These are phyloP conservation scores for Wickerhamiella parazyma DNA, from an alignment of 805 yeast species.

Conservation along the genomic window DNA sequence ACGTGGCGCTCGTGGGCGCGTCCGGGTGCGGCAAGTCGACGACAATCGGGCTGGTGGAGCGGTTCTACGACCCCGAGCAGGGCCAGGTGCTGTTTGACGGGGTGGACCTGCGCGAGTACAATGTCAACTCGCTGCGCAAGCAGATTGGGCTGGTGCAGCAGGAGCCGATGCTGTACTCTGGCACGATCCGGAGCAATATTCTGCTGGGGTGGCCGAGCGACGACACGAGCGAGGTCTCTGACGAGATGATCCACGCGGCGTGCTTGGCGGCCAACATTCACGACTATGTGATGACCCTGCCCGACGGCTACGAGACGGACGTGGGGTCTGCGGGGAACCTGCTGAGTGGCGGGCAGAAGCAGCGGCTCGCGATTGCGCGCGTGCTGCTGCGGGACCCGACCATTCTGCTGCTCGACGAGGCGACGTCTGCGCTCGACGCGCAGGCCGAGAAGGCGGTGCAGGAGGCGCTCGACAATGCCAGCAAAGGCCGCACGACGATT, in stretches of 20 bases:
- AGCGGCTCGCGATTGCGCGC: slow-evolving; percentile 62
- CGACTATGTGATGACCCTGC: slow-evolving; percentile 41
- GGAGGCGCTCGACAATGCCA: slow-evolving; percentile 51
- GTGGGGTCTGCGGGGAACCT: slow-evolving; percentile 45
- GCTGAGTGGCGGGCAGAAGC: slow-evolving; percentile 66
- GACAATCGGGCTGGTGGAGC: slow-evolving; percentile 36
- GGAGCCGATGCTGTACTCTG: slow-evolving; percentile 45
- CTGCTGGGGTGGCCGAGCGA: slow-evolving; percentile 32
- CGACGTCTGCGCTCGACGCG: slow-evolving; percentile 50
- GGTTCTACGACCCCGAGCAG: slow-evolving; percentile 37
- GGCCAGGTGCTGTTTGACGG: slow-evolving; percentile 44
- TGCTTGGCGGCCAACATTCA: slow-evolving; percentile 43
- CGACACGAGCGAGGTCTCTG: slow-evolving; percentile 24
- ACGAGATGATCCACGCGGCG: slow-evolving; percentile 34
- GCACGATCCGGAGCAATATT: slow-evolving; percentile 42
- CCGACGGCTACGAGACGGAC: slow-evolving; percentile 46
- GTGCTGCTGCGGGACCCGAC: slow-evolving; percentile 56
- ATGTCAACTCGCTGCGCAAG: slow-evolving; percentile 37
- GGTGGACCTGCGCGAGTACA: slow-evolving; percentile 33
- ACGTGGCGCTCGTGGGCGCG: slow-evolving; percentile 57
- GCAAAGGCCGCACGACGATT: slow-evolving; percentile 58
- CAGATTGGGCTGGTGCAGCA: slow-evolving; percentile 49
- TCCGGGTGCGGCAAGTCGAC: slow-evolving; percentile 53
- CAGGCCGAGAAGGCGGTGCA: slow-evolving; percentile 72
- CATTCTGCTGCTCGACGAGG: slow-evolving; percentile 53